phyloP scores from a whole-genome alignment of 164 flowering plant species.

The Litsea cubeba region DNA sequence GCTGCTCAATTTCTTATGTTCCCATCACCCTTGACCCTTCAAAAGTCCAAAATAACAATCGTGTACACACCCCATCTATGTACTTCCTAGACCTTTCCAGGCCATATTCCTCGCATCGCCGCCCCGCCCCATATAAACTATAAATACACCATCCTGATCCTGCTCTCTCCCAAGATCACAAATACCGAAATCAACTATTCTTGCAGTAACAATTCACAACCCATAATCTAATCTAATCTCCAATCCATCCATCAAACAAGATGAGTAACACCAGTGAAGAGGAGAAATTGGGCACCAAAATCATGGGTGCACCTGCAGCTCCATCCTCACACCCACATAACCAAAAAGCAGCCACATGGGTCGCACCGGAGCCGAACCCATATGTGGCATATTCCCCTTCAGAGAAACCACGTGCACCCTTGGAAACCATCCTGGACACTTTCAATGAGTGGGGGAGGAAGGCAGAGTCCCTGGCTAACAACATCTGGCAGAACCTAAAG shows the following conservation, averaged over 20 bases:
- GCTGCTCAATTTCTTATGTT: too few relatives aligned
- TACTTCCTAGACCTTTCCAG: too few relatives aligned
- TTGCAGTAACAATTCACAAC: neutral
- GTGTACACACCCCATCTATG: too few relatives aligned
- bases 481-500: slow-evolving; percentile 45
- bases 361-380: slow-evolving; percentile 32
- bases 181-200: neutral
- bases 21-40: too few relatives aligned
- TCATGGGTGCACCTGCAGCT: slow-evolving; percentile 65
- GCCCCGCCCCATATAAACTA: too few relatives aligned
- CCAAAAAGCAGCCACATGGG: slow-evolving; percentile 62
- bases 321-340: slow-evolving; percentile 66
- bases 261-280: slow-evolving; percentile 10
- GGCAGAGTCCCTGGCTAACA: slow-evolving; percentile 39
- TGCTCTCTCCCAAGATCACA: neutral
- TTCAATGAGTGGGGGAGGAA: slow-evolving; percentile 37
- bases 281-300: slow-evolving; percentile 67
- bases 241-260: neutral
- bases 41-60: too few relatives aligned
- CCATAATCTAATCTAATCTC: too few relatives aligned
- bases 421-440: slow-evolving; percentile 32
- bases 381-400: slow-evolving; percentile 33
- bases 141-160: too few relatives aligned
- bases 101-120: too few relatives aligned
- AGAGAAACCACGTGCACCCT: slow-evolving; percentile 37